A percentile compares a stretch with the other conserved stretches of the same genome.
These are phyloP conservation scores for Neopestalotiopsis sp. DNA, from an alignment of 2,329 filamentous ascomycete species.

Conservation along the genomic window DNA sequence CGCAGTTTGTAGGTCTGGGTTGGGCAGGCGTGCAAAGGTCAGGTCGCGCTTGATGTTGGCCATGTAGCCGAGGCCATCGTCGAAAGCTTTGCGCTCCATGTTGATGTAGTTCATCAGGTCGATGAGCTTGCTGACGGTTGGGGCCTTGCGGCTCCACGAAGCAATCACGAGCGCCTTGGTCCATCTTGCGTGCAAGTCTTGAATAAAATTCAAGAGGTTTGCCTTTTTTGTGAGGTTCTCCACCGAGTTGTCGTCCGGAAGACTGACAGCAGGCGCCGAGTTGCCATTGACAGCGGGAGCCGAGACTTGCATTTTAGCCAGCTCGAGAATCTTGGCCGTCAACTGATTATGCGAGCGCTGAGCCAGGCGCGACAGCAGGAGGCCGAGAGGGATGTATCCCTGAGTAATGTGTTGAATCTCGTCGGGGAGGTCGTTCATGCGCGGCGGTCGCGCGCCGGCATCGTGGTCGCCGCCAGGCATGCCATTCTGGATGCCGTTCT, in stretches of 20 bases:
- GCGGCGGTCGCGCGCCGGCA: slow-evolving; percentile 32
- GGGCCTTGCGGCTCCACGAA: slow-evolving; percentile 84
- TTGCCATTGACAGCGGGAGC: slow-evolving; percentile 58
- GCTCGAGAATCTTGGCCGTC: slow-evolving; percentile 68
- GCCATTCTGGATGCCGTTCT: slow-evolving; percentile 58
- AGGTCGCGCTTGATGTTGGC: slow-evolving; percentile 77
- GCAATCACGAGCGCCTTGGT: slow-evolving; percentile 91
- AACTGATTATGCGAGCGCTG: slow-evolving; percentile 85
- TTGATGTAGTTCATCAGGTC: slow-evolving; percentile 81
- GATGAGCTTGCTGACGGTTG: slow-evolving; percentile 84
- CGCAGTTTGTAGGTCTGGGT: slow-evolving; percentile 90
- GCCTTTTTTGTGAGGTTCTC: slow-evolving; percentile 80
- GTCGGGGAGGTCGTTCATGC: slow-evolving; percentile 64
- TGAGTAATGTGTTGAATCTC: slow-evolving; percentile 74
- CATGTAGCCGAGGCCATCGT: slow-evolving; percentile 64
- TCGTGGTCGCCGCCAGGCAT: slow-evolving; percentile 58
- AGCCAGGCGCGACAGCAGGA: slow-evolving; percentile 76
- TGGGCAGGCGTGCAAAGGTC: slow-evolving; percentile 75
- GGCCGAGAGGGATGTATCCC: slow-evolving; percentile 77
- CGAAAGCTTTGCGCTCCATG: slow-evolving; percentile 64
- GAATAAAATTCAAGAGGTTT: slow-evolving; percentile 75
- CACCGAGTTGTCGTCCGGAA: slow-evolving; percentile 59
- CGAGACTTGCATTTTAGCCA: slow-evolving; percentile 71
- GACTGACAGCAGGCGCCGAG: slow-evolving; percentile 40
- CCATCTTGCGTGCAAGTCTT: slow-evolving; percentile 83